These are phyloP conservation scores for Saturnispora dispora DNA, from an alignment of 805 yeast genomes.

Conservation along the genomic window DNA sequence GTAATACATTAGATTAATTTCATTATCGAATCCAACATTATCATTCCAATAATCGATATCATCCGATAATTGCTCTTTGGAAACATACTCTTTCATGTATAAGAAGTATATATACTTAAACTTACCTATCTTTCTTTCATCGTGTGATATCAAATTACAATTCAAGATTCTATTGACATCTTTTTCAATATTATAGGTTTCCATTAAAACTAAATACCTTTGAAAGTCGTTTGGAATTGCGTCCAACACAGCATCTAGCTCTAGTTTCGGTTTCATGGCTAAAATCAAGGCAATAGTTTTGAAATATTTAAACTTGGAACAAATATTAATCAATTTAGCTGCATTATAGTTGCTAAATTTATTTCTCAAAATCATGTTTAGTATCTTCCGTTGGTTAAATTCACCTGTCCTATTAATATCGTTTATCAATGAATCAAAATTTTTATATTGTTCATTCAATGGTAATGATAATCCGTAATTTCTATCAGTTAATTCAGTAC, in stretches of 20 bases:
- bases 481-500: background rate
- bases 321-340: background rate
- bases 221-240: background rate
- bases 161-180: background rate
- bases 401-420: slow-evolving; percentile 2
- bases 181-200: background rate
- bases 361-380: background rate
- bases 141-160: background rate
- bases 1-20: background rate
- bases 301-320: background rate
- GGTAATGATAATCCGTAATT: background rate
- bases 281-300: background rate
- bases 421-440: background rate
- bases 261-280: background rate
- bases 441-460: background rate
- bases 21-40: background rate
- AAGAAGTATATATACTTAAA: slow-evolving; percentile 3
- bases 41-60: slow-evolving; percentile 1
- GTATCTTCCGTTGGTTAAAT: background rate
- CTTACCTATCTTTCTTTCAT: background rate
- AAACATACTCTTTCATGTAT: background rate
- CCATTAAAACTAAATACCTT: background rate
- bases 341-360: background rate
- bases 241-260: background rate
- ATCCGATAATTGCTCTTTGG: background rate